Evolutionary conservation across 371 early-diverging fungal genomes (phyloP).

Genomic region (Saksenaea vasiformis): DNA sequence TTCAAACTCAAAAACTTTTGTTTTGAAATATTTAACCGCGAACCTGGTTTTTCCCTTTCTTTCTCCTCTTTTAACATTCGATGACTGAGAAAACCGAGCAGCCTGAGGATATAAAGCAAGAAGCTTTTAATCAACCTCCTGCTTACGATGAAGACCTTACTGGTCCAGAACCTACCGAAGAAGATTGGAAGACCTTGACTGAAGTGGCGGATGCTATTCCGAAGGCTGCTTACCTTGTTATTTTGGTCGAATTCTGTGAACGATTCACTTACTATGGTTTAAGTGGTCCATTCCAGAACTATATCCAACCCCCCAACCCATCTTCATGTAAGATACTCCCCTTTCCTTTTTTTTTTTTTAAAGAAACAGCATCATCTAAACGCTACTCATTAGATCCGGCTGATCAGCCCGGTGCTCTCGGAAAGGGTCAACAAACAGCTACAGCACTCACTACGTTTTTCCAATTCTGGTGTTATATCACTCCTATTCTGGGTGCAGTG

Average conservation of each 20-base stretch:
- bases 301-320: slow-evolving; percentile 52
- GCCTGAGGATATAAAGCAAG: neutral
- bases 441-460: slow-evolving; percentile 77
- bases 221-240: slow-evolving; percentile 44
- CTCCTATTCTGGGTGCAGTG: slow-evolving; percentile 78
- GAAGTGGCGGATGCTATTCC: slow-evolving; percentile 46
- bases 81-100: slow-evolving; percentile 19
- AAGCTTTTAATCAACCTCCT: neutral
- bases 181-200: slow-evolving; percentile 39
- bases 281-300: slow-evolving; percentile 70
- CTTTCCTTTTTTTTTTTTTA: neutral
- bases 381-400: slow-evolving; percentile 36
- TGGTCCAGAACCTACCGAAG: slow-evolving; percentile 42
- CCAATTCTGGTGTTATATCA: slow-evolving; percentile 80
- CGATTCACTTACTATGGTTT: slow-evolving; percentile 81
- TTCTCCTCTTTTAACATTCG: neutral
- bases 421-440: slow-evolving; percentile 57
- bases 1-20: neutral
- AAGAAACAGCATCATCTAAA: neutral
- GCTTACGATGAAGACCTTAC: neutral
- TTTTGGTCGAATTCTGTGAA: slow-evolving; percentile 59
- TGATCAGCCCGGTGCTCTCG: slow-evolving; percentile 48
- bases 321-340: slow-evolving; percentile 40
- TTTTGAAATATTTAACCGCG: slow-evolving; percentile 2
- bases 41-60: neutral